A percentile compares a stretch with the other conserved stretches of the same genome.
Conservation (phyloP, 2,329 filamentous ascomycete species). For the Fusarium udum region DNA sequence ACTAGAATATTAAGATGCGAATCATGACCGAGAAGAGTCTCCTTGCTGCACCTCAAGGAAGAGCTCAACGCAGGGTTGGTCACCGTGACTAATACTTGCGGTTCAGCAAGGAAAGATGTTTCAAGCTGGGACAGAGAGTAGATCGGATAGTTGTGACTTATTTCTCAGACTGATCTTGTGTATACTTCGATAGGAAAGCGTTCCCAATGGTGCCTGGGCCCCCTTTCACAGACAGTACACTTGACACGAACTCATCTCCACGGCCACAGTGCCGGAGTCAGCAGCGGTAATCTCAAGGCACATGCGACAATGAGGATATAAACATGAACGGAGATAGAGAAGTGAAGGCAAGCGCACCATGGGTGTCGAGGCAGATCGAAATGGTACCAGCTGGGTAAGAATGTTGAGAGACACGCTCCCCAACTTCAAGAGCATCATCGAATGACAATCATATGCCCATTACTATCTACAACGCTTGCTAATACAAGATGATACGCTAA, state of each 20-base stretch:
- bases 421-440: neutral
- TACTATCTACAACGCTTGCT: neutral
- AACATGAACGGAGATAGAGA: neutral
- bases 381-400: neutral
- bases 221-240: neutral
- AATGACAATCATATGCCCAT: too few species aligned
- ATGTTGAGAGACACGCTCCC: neutral
- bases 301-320: neutral
- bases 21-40: neutral
- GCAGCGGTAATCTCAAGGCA: too few species aligned
- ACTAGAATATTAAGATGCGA: neutral
- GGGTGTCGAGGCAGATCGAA: neutral
- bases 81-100: neutral
- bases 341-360: neutral
- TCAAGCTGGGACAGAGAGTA: neutral
- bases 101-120: neutral
- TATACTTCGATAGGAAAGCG: neutral
- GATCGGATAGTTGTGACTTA: rapidly evolving
- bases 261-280: neutral
- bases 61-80: neutral
- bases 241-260: neutral
- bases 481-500: neutral
- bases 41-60: neutral
- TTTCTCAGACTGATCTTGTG: too few species aligned
- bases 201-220: neutral